Evolutionary conservation across 2,329 filamentous ascomycete genomes (phyloP).

Genomic region (Tolypocladium album): DNA sequence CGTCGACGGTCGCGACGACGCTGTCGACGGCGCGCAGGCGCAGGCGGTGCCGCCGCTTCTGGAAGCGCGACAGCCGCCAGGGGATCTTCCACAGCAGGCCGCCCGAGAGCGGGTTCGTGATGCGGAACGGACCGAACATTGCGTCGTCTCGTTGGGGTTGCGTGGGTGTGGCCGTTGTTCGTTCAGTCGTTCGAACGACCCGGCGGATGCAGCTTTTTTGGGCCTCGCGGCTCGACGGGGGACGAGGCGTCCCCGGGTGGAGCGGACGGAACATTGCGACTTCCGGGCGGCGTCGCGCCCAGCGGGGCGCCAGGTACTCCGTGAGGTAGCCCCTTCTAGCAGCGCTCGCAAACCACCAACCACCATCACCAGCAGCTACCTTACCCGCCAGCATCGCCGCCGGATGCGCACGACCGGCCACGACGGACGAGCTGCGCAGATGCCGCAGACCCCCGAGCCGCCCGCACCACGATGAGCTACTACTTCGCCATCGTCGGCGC

Average conservation of each 20-base stretch:
- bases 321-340: too few species aligned
- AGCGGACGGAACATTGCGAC: slow-evolving; percentile 19
- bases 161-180: not conserved
- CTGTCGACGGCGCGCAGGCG: slow-evolving; percentile 77
- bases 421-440: not conserved
- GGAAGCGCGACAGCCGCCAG: slow-evolving; percentile 85
- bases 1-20: slow-evolving; percentile 74
- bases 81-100: slow-evolving; percentile 95
- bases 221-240: not conserved
- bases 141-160: slow-evolving; percentile 14
- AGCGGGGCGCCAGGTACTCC: too few species aligned
- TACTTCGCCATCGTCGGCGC: slow-evolving; percentile 97
- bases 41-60: slow-evolving; percentile 78
- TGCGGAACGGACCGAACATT: slow-evolving; percentile 80
- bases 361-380: not conserved
- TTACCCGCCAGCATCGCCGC: not conserved
- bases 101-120: slow-evolving; percentile 63
- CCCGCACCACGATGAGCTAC: slow-evolving; percentile 66
- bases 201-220: not conserved
- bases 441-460: not conserved
- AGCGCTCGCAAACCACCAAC: not conserved
- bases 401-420: not conserved
- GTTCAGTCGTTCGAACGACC: not conserved
- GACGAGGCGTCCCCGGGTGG: slow-evolving; percentile 5
- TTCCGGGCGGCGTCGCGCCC: slow-evolving; percentile 5